phyloP scores from a whole-genome alignment of 169 alveolate genomes.

The Plasmodium knowlesi region DNA sequence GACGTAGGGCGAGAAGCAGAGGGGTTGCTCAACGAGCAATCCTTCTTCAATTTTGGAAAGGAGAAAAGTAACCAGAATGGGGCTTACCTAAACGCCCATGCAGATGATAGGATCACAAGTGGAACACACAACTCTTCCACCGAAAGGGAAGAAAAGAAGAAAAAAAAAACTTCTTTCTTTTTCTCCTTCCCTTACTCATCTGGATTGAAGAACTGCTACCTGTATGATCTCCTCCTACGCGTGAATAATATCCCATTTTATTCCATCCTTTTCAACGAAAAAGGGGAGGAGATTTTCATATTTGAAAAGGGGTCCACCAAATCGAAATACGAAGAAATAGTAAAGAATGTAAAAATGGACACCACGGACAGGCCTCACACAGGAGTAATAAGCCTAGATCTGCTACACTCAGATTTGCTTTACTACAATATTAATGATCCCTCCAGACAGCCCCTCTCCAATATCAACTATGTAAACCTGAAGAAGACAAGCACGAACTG shows the following conservation, averaged over 20 bases:
- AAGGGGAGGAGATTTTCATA: conserved; percentile 63
- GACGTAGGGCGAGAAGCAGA: conserved; percentile 1
- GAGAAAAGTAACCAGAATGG: not conserved
- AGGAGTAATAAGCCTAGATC: conserved; percentile 10
- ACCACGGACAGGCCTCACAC: not conserved
- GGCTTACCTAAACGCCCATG: not conserved
- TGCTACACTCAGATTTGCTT: conserved; percentile 52
- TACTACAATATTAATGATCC: conserved; percentile 4
- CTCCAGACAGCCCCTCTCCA: not conserved
- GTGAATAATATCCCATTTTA: conserved; percentile 49
- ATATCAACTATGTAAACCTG: not conserved
- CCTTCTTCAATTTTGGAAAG: conserved; percentile 3
- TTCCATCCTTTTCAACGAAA: conserved; percentile 46
- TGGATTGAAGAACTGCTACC: not conserved
- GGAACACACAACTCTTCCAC: not conserved
- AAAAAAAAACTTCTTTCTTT: not conserved
- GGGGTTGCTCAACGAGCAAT: conserved; percentile 20
- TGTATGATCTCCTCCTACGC: conserved; percentile 37
- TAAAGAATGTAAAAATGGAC: not conserved
- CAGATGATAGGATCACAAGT: not conserved
- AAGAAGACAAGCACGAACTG: not conserved
- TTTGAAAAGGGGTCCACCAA: not conserved
- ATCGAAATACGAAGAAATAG: not conserved
- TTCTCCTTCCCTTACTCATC: not conserved
- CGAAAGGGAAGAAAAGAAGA: not conserved